Evolutionary conservation across 2,329 filamentous ascomycete species (phyloP).

Genomic region (Monosporascus ibericus): DNA sequence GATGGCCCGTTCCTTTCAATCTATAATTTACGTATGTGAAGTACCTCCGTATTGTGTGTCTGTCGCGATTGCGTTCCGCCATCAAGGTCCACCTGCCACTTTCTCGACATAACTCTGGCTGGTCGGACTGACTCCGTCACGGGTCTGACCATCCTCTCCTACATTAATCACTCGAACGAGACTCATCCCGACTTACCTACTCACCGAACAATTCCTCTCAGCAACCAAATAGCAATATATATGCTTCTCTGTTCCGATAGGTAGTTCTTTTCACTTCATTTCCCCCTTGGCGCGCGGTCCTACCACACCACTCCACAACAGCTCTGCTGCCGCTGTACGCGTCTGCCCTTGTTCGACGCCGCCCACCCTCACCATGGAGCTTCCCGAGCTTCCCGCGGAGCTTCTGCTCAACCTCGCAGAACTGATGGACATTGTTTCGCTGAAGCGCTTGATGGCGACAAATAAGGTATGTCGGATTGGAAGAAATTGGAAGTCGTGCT

Average conservation of each 20-base stretch:
- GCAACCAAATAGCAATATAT: background rate
- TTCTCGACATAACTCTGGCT: background rate
- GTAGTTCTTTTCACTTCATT: no score
- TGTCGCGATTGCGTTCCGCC: background rate
- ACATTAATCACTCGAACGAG: background rate
- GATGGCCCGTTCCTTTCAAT: background rate
- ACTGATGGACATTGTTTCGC: slow-evolving; percentile 14
- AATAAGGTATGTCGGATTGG: slow-evolving; percentile 14
- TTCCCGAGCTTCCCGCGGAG: slow-evolving; percentile 4
- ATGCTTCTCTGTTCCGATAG: background rate
- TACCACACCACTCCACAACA: no score
- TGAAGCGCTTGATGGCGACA: slow-evolving; percentile 10
- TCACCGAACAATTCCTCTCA: background rate
- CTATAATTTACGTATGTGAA: no score
- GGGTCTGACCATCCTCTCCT: no score
- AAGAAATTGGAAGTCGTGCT: background rate
- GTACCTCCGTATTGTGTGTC: background rate
- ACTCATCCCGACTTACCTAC: background rate
- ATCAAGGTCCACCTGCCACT: background rate
- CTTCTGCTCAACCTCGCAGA: slow-evolving; percentile 16
- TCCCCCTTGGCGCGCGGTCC: no score
- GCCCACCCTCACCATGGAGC: background rate
- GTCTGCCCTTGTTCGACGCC: background rate
- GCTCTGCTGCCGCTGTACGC: no score
- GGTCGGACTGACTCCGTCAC: background rate